These are phyloP conservation scores for Pseudogymnoascus sp. DNA, from an alignment of 2,329 filamentous ascomycete species.

Conservation along the genomic window DNA sequence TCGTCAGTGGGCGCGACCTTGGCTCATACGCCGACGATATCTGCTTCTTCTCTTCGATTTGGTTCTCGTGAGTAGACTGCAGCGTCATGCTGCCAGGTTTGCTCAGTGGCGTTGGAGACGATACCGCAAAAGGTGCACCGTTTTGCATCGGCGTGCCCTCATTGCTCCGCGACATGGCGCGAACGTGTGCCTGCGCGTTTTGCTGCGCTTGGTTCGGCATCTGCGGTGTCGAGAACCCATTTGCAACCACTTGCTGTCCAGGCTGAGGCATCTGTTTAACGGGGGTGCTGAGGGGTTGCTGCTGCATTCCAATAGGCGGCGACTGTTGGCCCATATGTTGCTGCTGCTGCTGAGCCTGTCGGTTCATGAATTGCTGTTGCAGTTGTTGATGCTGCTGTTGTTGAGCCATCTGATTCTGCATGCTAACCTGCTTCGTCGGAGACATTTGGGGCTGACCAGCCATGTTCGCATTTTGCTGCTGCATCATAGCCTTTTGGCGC, in stretches of 20 bases:
- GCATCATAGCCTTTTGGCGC: constrained; percentile 33
- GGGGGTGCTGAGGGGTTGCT: constrained; percentile 37
- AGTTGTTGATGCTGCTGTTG: constrained; percentile 48
- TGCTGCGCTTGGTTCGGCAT: constrained; percentile 37
- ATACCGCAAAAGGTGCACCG: constrained; percentile 36
- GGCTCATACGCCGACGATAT: constrained; percentile 42
- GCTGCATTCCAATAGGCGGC: constrained; percentile 35
- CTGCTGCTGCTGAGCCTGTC: constrained; percentile 40
- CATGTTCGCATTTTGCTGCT: constrained; percentile 21
- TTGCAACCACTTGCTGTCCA: constrained; percentile 39
- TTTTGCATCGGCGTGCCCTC: constrained; percentile 34
- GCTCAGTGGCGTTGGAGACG: constrained; percentile 36
- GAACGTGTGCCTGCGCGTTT: constrained; percentile 37
- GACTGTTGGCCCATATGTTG: constrained; percentile 37
- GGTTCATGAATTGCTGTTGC: constrained; percentile 43
- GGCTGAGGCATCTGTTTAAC: constrained; percentile 39
- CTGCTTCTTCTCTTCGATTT: constrained; percentile 8
- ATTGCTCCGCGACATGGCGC: constrained; percentile 47
- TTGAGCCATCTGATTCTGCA: constrained; percentile 42
- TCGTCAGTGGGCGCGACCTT: constrained; percentile 46
- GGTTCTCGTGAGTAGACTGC: constrained; percentile 21
- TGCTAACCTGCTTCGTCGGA: constrained; percentile 34
- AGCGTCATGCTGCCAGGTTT: constrained; percentile 22
- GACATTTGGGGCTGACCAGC: constrained; percentile 35
- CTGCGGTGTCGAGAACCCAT: constrained; percentile 43